These are phyloP conservation scores for Coemansia sp. DNA, from an alignment of 192 early-diverging fungal species.

Conservation along the genomic window DNA sequence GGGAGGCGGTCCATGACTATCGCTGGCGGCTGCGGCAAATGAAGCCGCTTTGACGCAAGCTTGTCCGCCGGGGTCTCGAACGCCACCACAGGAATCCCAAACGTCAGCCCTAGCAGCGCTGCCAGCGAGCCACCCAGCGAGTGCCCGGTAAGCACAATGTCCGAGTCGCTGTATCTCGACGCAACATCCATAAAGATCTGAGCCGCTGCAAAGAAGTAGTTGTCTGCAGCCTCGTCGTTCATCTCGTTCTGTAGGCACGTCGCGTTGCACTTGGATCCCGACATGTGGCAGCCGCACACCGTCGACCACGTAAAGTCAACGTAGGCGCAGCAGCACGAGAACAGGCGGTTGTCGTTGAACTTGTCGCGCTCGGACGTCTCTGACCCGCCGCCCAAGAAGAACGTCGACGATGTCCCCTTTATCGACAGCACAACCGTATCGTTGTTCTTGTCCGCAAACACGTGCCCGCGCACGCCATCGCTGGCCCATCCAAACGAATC, in stretches of 20 bases:
- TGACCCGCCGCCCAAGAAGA: constrained; percentile 67
- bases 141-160: constrained; percentile 84
- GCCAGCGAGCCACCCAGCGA: constrained; percentile 81
- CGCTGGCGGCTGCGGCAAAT: constrained; percentile 67
- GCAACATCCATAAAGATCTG: constrained; percentile 66
- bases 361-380: constrained; percentile 74
- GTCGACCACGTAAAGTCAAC: constrained; percentile 76
- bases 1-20: constrained; percentile 61
- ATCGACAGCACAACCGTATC: constrained; percentile 76
- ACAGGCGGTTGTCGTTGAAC: constrained; percentile 89
- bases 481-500: constrained; percentile 70
- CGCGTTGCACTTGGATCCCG: constrained; percentile 59
- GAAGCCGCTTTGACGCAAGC: constrained; percentile 73
- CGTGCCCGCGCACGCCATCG: constrained; percentile 82
- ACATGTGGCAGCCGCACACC: constrained; percentile 81
- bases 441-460: constrained; percentile 71
- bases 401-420: constrained; percentile 79
- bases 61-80: constrained; percentile 86
- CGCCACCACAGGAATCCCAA: constrained; percentile 76
- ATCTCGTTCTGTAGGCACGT: constrained; percentile 64
- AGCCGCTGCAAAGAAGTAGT: constrained; percentile 56
- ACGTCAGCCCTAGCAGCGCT: constrained; percentile 75
- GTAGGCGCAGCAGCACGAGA: constrained; percentile 94
- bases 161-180: constrained; percentile 64
- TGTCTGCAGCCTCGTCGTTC: constrained; percentile 57